A percentile compares a stretch with the other conserved stretches of the same genome.
Conservation (phyloP, 805 yeast genomes). For the Kazachstania viticola region DNA sequence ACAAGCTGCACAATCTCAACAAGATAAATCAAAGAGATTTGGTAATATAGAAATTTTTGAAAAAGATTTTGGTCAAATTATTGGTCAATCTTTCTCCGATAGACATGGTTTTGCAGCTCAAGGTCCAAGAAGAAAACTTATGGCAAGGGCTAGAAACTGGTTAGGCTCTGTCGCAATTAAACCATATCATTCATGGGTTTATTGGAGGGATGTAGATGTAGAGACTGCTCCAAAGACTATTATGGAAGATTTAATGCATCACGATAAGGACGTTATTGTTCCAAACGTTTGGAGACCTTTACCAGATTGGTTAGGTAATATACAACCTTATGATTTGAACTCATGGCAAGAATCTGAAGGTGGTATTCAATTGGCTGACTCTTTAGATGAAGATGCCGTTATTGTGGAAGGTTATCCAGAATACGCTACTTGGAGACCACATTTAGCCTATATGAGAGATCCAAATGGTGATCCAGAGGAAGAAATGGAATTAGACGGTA, state of each 20-base stretch:
- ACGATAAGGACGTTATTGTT: slow-evolving; percentile 57
- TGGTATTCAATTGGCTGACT: slow-evolving; percentile 54
- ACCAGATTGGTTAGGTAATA: slow-evolving; percentile 70
- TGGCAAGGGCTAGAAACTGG: slow-evolving; percentile 88
- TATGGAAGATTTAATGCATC: slow-evolving; percentile 61
- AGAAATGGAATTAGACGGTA: slow-evolving; percentile 67
- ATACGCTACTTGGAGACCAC: slow-evolving; percentile 78
- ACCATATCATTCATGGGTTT: slow-evolving; percentile 84
- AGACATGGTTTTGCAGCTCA: slow-evolving; percentile 95
- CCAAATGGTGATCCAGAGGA: slow-evolving; percentile 49
- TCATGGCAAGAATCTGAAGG: slow-evolving; percentile 89
- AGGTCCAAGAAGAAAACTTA: slow-evolving; percentile 71
- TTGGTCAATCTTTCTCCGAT: slow-evolving; percentile 88
- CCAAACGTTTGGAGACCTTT: slow-evolving; percentile 97
- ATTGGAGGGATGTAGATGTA: slow-evolving; percentile 82
- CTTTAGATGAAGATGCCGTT: slow-evolving; percentile 67
- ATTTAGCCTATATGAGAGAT: slow-evolving; percentile 61
- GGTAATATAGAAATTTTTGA: slow-evolving; percentile 82
- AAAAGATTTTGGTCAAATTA: slow-evolving; percentile 85
- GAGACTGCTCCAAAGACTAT: slow-evolving; percentile 74
- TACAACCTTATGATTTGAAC: slow-evolving; percentile 92
- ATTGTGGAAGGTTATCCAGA: slow-evolving; percentile 84
- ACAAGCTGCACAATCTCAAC: slow-evolving; percentile 51
- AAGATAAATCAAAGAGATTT: slow-evolving; percentile 50
- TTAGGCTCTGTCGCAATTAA: slow-evolving; percentile 58